Base-by-base conservation (phyloP, 257 asterid species). In the Oldenlandia corymbosa region DNA sequence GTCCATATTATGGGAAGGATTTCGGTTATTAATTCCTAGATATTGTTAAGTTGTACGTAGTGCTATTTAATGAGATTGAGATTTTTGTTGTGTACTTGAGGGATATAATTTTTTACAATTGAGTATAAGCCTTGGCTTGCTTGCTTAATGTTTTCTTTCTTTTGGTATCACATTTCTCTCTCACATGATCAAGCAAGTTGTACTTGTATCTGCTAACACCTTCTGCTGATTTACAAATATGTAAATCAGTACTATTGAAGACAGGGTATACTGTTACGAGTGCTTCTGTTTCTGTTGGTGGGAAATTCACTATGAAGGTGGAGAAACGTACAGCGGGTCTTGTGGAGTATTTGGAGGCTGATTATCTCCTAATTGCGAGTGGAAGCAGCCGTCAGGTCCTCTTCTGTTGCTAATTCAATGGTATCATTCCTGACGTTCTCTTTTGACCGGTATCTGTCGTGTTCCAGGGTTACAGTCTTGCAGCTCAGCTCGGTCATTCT, bases 371-470 rank as follows among this genome's bases (percentile, higher is more conserved):
- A 74, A 81, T 92, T 78, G 91, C 98, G 50, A 85, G 86, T 81
- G 98, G 98, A 70, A 85, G 98, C 67, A 86, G 95, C 62, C 86
- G 74, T 79, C 97, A 83, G 98, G 98, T 89, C 55, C 50, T 60
- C 3, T 70, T 24, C 70, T 70, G 21, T 48, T 65, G 60, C 65
- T 41, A 65, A 34, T 61, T 61, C 62, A 46, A 12, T 65, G 54
- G 64, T 45, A 58, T 26, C 64, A 50, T 26, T 66, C 52, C 47
- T 67, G 50, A 65, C 54, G 16, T 17, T 62, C 62, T 62, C 27
- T 16, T 45, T 61, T 71, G 42, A 76, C 71, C 27, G 50, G 21
- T 59, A 50, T 62, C 49, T 60, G 42, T 62, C 34, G 62, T 58
- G 37, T 64, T 66, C 65, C 88, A 88, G 99, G 97, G 99, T 67